These are phyloP conservation scores for Penicillium capsulatum DNA, from an alignment of 2,329 filamentous ascomycete genomes.

Conservation along the genomic window DNA sequence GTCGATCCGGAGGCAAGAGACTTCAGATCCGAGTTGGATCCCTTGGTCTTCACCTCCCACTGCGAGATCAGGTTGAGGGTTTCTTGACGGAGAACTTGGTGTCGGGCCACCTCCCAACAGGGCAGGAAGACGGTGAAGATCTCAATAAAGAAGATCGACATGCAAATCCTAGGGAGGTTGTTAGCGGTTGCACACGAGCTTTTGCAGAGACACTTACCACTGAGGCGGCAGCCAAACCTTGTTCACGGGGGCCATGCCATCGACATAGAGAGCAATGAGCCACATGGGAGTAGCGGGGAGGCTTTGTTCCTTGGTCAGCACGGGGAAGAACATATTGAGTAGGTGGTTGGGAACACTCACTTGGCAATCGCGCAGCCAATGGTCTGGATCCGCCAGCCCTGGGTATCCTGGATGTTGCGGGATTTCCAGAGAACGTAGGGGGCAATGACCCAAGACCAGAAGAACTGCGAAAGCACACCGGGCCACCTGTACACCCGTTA, in stretches of 20 bases:
- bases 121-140: constrained; percentile 62
- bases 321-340: no score
- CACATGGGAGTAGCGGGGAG: constrained; percentile 64
- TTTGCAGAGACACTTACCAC: constrained; percentile 35
- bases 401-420: constrained; percentile 59
- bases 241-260: constrained; percentile 52
- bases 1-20: constrained; percentile 30
- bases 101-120: constrained; percentile 52
- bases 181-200: no score
- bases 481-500: constrained; percentile 7
- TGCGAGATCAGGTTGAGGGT: constrained; percentile 36
- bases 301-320: constrained; percentile 1
- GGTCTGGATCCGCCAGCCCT: constrained; percentile 64
- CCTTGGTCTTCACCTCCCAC: constrained; percentile 37
- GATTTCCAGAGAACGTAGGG: constrained; percentile 54
- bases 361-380: constrained; percentile 48
- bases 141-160: constrained; percentile 61
- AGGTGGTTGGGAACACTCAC: background rate
- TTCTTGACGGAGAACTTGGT: constrained; percentile 32
- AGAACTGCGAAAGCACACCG: constrained; percentile 31
- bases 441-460: constrained; percentile 20
- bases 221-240: constrained; percentile 56
- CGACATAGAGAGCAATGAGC: constrained; percentile 55
- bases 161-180: constrained; percentile 40
- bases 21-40: constrained; percentile 18